phyloP scores from a whole-genome alignment of 768 basidiomycete species.

The Rhodotorula kratochvilovae region DNA sequence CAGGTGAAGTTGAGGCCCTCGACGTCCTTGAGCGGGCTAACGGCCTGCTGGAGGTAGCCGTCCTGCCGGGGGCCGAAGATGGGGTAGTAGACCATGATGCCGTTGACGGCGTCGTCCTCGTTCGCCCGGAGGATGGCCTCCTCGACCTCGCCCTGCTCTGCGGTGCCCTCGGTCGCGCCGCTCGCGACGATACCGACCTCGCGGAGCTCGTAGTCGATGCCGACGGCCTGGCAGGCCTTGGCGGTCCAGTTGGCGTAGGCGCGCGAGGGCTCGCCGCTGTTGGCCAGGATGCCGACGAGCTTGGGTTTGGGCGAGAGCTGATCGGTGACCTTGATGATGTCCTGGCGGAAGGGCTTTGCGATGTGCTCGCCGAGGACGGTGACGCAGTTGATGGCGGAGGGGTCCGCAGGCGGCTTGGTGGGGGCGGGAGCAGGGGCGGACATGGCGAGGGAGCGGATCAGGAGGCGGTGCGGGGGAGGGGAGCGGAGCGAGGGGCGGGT shows the following conservation, averaged over 20 bases:
- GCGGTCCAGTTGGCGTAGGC: slow-evolving; percentile 84
- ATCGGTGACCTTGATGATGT: slow-evolving; percentile 54
- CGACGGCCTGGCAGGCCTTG: slow-evolving; percentile 82
- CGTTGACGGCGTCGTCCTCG: slow-evolving; percentile 58
- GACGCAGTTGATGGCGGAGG: slow-evolving; percentile 51
- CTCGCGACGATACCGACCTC: slow-evolving; percentile 62
- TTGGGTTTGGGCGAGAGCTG: slow-evolving; percentile 54
- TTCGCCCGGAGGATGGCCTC: slow-evolving; percentile 95
- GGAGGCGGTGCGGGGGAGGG: slow-evolving; percentile 50
- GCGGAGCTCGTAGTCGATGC: slow-evolving; percentile 77
- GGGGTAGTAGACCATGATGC: slow-evolving; percentile 88
- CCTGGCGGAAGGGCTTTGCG: slow-evolving; percentile 64
- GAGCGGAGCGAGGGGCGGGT: slow-evolving; percentile 43
- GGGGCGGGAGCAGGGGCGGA: slow-evolving; percentile 63
- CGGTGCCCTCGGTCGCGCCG: slow-evolving; percentile 46
- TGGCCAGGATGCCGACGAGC: slow-evolving; percentile 86
- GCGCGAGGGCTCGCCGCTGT: slow-evolving; percentile 70
- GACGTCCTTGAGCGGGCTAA: slow-evolving; percentile 93
- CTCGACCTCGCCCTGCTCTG: slow-evolving; percentile 63
- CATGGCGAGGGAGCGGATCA: slow-evolving; percentile 60
- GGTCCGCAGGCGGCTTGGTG: neutral
- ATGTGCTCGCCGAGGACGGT: slow-evolving; percentile 60
- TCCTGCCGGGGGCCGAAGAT: slow-evolving; percentile 80
- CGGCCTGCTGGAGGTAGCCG: slow-evolving; percentile 94
- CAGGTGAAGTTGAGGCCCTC: slow-evolving; percentile 81